Evolutionary conservation across 2,329 filamentous ascomycete species (phyloP).

Genomic region (Cladophialophora carrionii): DNA sequence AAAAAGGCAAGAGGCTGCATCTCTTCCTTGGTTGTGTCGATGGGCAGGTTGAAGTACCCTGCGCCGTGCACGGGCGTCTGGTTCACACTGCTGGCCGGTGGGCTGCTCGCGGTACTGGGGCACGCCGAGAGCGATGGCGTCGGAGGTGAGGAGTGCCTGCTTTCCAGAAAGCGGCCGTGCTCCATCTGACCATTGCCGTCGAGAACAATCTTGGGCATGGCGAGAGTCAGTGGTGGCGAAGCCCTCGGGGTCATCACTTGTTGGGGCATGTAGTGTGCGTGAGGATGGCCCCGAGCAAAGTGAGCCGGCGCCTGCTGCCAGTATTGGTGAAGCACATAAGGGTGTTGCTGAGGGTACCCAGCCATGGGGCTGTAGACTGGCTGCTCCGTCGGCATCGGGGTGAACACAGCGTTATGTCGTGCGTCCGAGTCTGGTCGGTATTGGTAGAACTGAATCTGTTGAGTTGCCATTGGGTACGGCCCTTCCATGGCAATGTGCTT

Average conservation of each 20-base stretch:
- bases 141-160: conserved; percentile 69
- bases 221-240: conserved; percentile 72
- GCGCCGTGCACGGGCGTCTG: conserved; percentile 36
- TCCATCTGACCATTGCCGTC: conserved; percentile 37
- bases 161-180: conserved; percentile 36
- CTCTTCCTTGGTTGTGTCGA: conserved; percentile 37
- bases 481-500: conserved; percentile 30
- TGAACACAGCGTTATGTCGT: conserved; percentile 76
- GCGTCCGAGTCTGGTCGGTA: conserved; percentile 76
- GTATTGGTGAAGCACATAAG: conserved; percentile 44
- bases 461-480: conserved; percentile 36
- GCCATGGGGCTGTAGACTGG: conserved; percentile 51
- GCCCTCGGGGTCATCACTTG: conserved; percentile 69
- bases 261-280: conserved; percentile 49
- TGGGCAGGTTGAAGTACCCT: conserved; percentile 38
- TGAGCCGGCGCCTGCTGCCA: conserved; percentile 44
- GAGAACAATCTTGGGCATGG: conserved; percentile 50
- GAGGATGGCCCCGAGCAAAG: conserved; percentile 55
- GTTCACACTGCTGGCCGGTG: conserved; percentile 67
- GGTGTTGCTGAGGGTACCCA: conserved; percentile 43
- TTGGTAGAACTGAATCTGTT: conserved; percentile 74
- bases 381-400: conserved; percentile 62
- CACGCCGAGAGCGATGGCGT: conserved; percentile 86
- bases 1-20: conserved; percentile 32
- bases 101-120: conserved; percentile 83